Evolutionary conservation across 2,329 filamentous ascomycete genomes (phyloP), one percentile per base, ranked within the genome.

Genomic region (Fusarium sp.): DNA sequence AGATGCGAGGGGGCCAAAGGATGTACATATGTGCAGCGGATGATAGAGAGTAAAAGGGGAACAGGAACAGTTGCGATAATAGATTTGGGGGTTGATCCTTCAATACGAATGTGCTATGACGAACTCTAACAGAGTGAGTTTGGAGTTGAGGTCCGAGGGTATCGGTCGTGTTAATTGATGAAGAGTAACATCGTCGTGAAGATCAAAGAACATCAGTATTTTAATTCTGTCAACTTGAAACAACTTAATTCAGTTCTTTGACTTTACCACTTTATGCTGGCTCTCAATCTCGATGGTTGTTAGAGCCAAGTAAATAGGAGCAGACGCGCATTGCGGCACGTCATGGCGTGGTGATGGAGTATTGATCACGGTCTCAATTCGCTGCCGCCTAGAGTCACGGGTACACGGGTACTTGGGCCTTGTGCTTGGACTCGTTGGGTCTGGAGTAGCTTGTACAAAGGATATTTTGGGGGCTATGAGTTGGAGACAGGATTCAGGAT

Each of bases 401-500:
- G 42, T 64, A 68, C 44, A n/a, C 42, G 17, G 26, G 42, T 64
- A 68, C 65, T 14, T 69, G 3, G 2, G 4, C 1, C 24, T 0
- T 12, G 6, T 9, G 12, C 6, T 28, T 6, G n/a, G 8, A 3
- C n/a, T 39, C 28, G 15, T 18, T 11, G 20, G 11, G 8, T 69
- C 50, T 14, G 65, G 64, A 42, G 58, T 70, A 70, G 9, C 66
- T 28, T 44, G 30, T 70, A 65, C 67, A 47, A 34, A 22, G 2
- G 6, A 15, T 6, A 36, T 20, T 42, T 32, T 45, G 28, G 54
- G 55, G 66, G 48, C 66, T 60, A 34, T 39, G 41, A 36, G 38
- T 44, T 52, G 59, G 60, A 66, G 57, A 39, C 66, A 70, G 30
- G 65, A 69, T 68, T 68, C 55, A 42, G 34, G 56, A 56, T 63